These are phyloP conservation scores for Aspergillus neotritici DNA, from an alignment of 2,329 filamentous ascomycete species.

Conservation along the genomic window DNA sequence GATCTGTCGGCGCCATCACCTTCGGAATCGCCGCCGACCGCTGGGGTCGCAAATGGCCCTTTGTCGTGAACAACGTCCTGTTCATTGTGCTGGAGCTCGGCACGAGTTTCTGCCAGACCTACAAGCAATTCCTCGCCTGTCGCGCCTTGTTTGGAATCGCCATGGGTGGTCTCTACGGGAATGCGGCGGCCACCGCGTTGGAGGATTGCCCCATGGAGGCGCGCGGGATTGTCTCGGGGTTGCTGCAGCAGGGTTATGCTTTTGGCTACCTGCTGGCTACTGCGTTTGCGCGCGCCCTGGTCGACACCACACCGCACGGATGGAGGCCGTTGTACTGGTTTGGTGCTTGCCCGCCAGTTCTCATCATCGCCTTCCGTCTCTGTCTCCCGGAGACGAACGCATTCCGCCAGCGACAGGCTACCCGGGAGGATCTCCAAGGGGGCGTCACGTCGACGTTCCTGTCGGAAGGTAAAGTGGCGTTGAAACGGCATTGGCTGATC, in stretches of 20 bases:
- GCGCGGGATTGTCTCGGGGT: conserved; percentile 55
- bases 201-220: conserved; percentile 57
- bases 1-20: conserved; percentile 53
- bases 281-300: conserved; percentile 46
- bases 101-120: conserved; percentile 55
- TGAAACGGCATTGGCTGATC: conserved; percentile 74
- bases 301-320: conserved; percentile 66
- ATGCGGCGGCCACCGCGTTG: conserved; percentile 56
- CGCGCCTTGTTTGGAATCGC: conserved; percentile 58
- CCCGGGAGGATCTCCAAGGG: conserved; percentile 53
- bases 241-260: conserved; percentile 60
- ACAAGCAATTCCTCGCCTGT: conserved; percentile 54
- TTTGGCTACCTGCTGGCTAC: conserved; percentile 60
- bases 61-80: conserved; percentile 55
- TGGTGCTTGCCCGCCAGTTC: conserved; percentile 68
- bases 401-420: conserved; percentile 59
- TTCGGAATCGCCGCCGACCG: conserved; percentile 51
- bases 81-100: conserved; percentile 58
- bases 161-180: conserved; percentile 60
- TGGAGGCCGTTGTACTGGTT: conserved; percentile 92
- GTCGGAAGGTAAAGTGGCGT: conserved; percentile 68
- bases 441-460: conserved; percentile 64
- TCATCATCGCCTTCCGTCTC: conserved; percentile 75
- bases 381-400: conserved; percentile 72
- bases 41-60: conserved; percentile 55